Evolutionary conservation across 1,139 yeast genomes (phyloP), one percentile per base, ranked within the genome.

Genomic region (Pneumocystis wakefieldiae): DNA sequence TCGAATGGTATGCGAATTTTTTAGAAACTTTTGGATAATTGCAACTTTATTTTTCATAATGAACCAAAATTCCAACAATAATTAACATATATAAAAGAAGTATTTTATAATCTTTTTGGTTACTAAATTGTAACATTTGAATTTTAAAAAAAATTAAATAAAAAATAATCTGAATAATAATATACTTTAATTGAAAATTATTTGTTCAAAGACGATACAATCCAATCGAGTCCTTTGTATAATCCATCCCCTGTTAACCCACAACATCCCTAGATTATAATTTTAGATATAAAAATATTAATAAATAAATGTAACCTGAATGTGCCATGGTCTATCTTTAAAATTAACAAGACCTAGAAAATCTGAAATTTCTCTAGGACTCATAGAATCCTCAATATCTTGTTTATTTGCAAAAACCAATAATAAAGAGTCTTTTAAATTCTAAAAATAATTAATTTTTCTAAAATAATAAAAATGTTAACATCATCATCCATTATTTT

Each of bases 381-480:
- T 86, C 95, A 88, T 87, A 74, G 96, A 95, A 74, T 88, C 88
- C 77, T 95, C 95, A 80, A 88, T 82, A 81, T 88, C 96, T 80
- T 87, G 95, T 80, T 88, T 88, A 84, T 88, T 88, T 72, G 94
- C 94, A 75, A 88, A 87, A 69, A 88, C 95, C 74, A 88, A 81
- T 76, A 88, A 81, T 71, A 87, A 84, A 64, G 95, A 95, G 73
- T 88, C 92, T 76, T 94, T 86, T 75, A 88, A 83, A 79, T 87
- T 95, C 55, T 48, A 48, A 19, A 48, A 39, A 28, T 24, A 61
- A 17, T 29, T 29, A 10, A 19, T 62, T 10, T 15, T 2, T 10
- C 28, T 2, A 19, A 12, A 38, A 62, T 24, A 48, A 48, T 1
- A 14, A 24, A 37, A 42, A 36, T n/a, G 2, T 2, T 24, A 24